Percentiles rank a stretch among this genome's conserved stretches.
phyloP scores from a whole-genome alignment of 805 yeast species.

The Spathaspora boniae region DNA sequence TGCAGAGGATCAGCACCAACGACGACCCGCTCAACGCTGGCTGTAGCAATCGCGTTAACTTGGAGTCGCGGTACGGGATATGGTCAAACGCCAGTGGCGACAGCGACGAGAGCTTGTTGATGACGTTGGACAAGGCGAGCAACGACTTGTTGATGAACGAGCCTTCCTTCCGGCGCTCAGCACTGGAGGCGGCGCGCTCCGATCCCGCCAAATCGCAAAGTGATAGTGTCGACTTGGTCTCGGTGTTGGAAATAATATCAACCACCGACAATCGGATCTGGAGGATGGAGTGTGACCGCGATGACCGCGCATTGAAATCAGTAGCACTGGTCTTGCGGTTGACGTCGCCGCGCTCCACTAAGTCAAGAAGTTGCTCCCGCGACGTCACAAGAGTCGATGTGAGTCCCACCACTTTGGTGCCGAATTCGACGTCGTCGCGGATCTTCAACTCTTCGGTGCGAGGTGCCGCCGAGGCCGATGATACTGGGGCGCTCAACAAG shows the following conservation, averaged over 20 bases:
- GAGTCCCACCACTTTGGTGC: constrained; percentile 74
- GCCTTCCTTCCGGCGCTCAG: constrained; percentile 89
- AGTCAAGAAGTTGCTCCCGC: constrained; percentile 56
- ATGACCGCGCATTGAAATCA: constrained; percentile 81
- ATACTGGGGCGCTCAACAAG: constrained; percentile 43
- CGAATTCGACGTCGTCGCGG: constrained; percentile 70
- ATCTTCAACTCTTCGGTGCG: constrained; percentile 55
- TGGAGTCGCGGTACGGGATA: constrained; percentile 91
- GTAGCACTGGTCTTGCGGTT: constrained; percentile 82
- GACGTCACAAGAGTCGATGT: constrained; percentile 55
- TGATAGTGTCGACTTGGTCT: constrained; percentile 60
- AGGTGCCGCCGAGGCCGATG: not conserved
- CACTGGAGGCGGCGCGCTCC: constrained; percentile 74
- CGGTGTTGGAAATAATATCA: constrained; percentile 37
- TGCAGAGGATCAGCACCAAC: constrained; percentile 80
- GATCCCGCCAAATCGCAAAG: constrained; percentile 96
- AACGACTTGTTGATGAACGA: constrained; percentile 88
- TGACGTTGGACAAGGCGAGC: constrained; percentile 88
- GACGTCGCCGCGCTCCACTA: constrained; percentile 67
- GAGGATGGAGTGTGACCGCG: constrained; percentile 89
- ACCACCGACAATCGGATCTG: constrained; percentile 56
- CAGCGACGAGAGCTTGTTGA: constrained; percentile 62
- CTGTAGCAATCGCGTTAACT: constrained; percentile 83
- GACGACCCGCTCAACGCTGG: constrained; percentile 90
- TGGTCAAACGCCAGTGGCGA: constrained; percentile 49